These are phyloP conservation scores for Teunomyces aglyptinius DNA, from an alignment of 805 yeast species.

Conservation along the genomic window DNA sequence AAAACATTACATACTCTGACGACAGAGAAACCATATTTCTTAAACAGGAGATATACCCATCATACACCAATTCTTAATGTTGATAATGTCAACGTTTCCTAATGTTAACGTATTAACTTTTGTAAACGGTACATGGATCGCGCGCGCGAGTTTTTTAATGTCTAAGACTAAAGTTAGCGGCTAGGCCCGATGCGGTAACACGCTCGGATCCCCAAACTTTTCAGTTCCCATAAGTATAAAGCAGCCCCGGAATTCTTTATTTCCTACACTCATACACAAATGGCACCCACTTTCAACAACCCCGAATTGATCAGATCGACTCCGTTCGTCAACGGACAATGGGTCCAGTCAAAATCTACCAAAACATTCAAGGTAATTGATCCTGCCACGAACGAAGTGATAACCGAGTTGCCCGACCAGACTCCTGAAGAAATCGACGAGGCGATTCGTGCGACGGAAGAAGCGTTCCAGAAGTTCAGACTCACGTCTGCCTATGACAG, in stretches of 20 bases:
- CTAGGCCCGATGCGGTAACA: neutral
- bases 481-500: conserved; percentile 51
- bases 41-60: too few species aligned
- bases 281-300: conserved; percentile 30
- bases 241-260: neutral
- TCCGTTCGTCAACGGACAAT: conserved; percentile 40
- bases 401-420: conserved; percentile 43
- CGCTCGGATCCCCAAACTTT: conserved; percentile 5
- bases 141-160: too few species aligned
- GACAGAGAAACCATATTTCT: too few species aligned
- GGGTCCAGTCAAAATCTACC: conserved; percentile 37
- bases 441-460: conserved; percentile 48
- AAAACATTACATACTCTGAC: too few species aligned
- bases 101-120: too few species aligned
- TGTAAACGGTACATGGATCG: too few species aligned
- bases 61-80: too few species aligned
- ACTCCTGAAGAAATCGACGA: conserved; percentile 40
- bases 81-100: too few species aligned
- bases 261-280: neutral
- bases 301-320: conserved; percentile 29
- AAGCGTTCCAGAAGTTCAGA: conserved; percentile 46
- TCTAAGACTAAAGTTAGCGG: too few species aligned
- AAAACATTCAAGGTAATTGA: conserved; percentile 37
- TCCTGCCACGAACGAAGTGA: conserved; percentile 40
- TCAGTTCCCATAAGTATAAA: neutral